A percentile compares a stretch with the other conserved stretches of the same genome.
These are phyloP conservation scores for Eutrema heterophyllum DNA, from an alignment of 345 rosid species.

Conservation along the genomic window DNA sequence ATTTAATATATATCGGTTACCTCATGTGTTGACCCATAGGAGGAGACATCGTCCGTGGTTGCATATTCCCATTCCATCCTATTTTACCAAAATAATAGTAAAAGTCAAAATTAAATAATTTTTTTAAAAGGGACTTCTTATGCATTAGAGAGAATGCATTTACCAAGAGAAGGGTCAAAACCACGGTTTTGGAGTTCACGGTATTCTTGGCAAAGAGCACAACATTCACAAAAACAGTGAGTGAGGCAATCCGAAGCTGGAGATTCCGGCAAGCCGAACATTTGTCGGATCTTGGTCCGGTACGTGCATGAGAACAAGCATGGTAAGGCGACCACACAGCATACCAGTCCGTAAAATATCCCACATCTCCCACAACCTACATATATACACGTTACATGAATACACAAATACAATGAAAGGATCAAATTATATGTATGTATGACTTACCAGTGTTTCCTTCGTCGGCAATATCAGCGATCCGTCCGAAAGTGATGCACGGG, in stretches of 20 bases:
- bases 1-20: too few relatives aligned
- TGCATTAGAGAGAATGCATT: not conserved
- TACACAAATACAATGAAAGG: not conserved
- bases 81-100: not conserved
- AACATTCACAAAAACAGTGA: slow-evolving; percentile 53
- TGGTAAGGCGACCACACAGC: slow-evolving; percentile 35
- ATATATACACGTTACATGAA: not conserved
- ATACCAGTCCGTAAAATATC: slow-evolving; percentile 38
- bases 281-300: slow-evolving; percentile 56
- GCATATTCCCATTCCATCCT: slow-evolving; percentile 58
- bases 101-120: not conserved
- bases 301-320: slow-evolving; percentile 60
- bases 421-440: not conserved
- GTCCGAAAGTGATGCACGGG: slow-evolving; percentile 41
- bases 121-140: too few relatives aligned
- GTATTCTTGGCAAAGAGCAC: slow-evolving; percentile 79
- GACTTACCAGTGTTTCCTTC: slow-evolving; percentile 45
- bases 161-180: slow-evolving; percentile 59
- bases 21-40: slow-evolving; percentile 51
- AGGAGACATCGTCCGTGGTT: slow-evolving; percentile 36
- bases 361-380: slow-evolving; percentile 56
- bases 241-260: slow-evolving; percentile 64
- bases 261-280: slow-evolving; percentile 51
- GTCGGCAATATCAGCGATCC: slow-evolving; percentile 59
- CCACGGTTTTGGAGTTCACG: slow-evolving; percentile 66